Evolutionary conservation across 148 eudicot species (phyloP).

Genomic region (Linanthus parryae): DNA sequence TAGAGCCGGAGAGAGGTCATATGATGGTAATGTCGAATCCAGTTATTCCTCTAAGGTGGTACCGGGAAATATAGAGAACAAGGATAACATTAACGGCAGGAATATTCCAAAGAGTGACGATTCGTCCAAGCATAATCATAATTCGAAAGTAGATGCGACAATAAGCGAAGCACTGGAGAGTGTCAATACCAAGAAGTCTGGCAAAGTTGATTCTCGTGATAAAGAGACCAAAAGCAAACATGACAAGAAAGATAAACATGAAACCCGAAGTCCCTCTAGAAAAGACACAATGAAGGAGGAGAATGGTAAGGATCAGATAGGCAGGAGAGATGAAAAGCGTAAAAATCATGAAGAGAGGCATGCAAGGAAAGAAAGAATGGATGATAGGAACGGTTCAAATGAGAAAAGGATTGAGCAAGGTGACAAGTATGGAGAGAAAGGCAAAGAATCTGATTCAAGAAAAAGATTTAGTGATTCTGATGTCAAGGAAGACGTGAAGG

Average conservation of each 20-base stretch:
- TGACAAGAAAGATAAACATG: constrained; percentile 36
- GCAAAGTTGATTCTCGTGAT: constrained; percentile 33
- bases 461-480: constrained; percentile 45
- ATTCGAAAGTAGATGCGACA: constrained; percentile 21
- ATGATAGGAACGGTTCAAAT: constrained; percentile 38
- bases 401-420: constrained; percentile 56
- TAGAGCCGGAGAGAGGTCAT: constrained; percentile 16
- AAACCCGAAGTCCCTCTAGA: constrained; percentile 38
- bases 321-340: constrained; percentile 42
- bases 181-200: constrained; percentile 20
- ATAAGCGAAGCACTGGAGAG: constrained; percentile 34
- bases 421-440: constrained; percentile 41
- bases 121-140: constrained; percentile 27
- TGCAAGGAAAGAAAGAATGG: constrained; percentile 34
- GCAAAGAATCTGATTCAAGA: constrained; percentile 49
- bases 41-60: constrained; percentile 16
- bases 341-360: constrained; percentile 48
- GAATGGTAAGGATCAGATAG: constrained; percentile 34
- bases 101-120: constrained; percentile 21
- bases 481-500: constrained; percentile 50
- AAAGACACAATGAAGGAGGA: constrained; percentile 33
- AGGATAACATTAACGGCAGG: constrained; percentile 14
- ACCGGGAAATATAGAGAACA: constrained; percentile 20
- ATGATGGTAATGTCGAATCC: constrained; percentile 13
- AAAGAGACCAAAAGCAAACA: constrained; percentile 31